Conservation (phyloP, 2,329 filamentous ascomycete species). For the Drechslera avenae region DNA sequence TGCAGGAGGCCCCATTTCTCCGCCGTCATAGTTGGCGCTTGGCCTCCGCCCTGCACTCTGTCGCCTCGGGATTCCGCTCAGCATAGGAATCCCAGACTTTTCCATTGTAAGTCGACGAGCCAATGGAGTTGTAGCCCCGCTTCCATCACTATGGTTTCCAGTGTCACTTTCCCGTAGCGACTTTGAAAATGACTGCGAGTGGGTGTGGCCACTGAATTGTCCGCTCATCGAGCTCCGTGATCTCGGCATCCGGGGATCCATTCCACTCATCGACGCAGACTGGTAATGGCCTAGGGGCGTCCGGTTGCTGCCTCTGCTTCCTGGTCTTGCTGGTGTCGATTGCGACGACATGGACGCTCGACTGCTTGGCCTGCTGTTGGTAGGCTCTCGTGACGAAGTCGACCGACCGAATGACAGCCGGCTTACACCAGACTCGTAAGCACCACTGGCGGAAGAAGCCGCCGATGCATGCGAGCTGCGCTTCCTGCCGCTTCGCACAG, state of each 20-base stretch:
- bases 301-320: conserved; percentile 68
- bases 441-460: conserved; percentile 41
- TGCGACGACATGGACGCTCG: conserved; percentile 57
- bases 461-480: conserved; percentile 63
- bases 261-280: conserved; percentile 55
- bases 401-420: conserved; percentile 58
- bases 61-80: conserved; percentile 56
- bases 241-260: conserved; percentile 51
- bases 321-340: conserved; percentile 49
- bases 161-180: conserved; percentile 58
- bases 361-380: conserved; percentile 70
- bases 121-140: conserved; percentile 51
- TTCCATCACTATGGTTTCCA: conserved; percentile 46
- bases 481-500: conserved; percentile 69
- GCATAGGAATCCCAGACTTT: conserved; percentile 57
- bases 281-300: conserved; percentile 67
- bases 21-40: conserved; percentile 49
- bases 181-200: conserved; percentile 41
- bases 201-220: conserved; percentile 50
- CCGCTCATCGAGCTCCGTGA: conserved; percentile 74
- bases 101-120: conserved; percentile 52
- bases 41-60: conserved; percentile 54
- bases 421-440: conserved; percentile 44
- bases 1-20: conserved; percentile 54
- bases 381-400: conserved; percentile 32